Evolutionary conservation across 495 filamentous ascomycete genomes (phyloP), one percentile per base, ranked within the genome.

Genomic region (Thozetella sp.): DNA sequence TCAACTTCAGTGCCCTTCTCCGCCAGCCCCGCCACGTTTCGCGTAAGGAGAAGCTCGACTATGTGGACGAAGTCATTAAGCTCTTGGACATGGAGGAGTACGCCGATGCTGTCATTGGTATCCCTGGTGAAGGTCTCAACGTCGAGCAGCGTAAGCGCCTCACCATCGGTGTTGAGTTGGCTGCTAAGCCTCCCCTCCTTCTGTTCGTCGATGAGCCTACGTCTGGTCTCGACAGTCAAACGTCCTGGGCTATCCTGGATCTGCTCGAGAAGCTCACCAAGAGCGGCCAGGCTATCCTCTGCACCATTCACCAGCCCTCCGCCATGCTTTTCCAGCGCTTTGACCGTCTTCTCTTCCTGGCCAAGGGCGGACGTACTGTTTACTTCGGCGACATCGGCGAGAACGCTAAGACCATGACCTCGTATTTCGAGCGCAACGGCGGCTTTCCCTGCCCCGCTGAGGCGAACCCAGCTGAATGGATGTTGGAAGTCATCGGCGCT

Each of bases 381-480:
- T 97, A 97, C 77, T 97, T 94, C 69, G 93, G 93, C 57, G 89
- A 93, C 4, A 93, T 97, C 53, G 93, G 93, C 30, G 80, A 91
- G 60, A 90, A 92, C 77, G 92, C 91, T 0, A 80, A 81, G 23
- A 89, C 79, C 19, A 72, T 97, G 61, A 83, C 86, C 1, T 82
- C 72, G 62, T 97, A 97, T 74, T 97, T 97, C 63, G 90, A 95
- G 73, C 78, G 80, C 51, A 89, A 93, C 66, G 89, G 93, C 51
- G 91, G 89, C 2, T 75, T 80, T 20, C 79, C 85, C 45, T 97
- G 93, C 72, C 90, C 90, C 2, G 61, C 68, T 2, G 87, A 90
- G 17, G 90, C 91, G n/a, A 97, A 91, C 74, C 93, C 93, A 25
- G 94, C 94, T 20, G 94, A 98, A 75, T 97, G 91, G 91, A 97